Percentiles rank a stretch among this genome's conserved stretches.
These are phyloP conservation scores for Salix purpurea DNA, from an alignment of 345 rosid species.

Conservation along the genomic window DNA sequence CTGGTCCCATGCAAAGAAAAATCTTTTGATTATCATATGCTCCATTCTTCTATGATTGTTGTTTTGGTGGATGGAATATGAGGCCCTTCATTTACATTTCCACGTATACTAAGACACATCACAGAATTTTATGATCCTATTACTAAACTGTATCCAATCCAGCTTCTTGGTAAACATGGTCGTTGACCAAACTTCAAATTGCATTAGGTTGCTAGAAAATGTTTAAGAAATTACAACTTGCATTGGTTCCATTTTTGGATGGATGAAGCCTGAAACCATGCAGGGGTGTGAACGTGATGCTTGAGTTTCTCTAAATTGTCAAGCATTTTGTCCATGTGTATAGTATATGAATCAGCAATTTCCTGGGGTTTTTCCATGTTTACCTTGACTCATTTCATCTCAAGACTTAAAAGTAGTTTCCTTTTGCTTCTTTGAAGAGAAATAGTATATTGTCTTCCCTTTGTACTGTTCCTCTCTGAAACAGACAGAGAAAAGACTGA, in stretches of 20 bases:
- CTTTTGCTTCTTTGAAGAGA: background rate
- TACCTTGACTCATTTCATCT: background rate
- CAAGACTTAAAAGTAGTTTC: background rate
- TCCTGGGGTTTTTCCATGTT: background rate
- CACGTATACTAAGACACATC: background rate
- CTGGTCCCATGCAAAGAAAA: background rate
- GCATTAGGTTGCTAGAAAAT: background rate
- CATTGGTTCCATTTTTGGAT: background rate
- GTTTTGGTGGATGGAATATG: background rate
- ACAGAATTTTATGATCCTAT: too few relatives aligned
- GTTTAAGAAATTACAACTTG: background rate
- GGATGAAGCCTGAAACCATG: background rate
- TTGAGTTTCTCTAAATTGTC: background rate
- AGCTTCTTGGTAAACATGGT: too few relatives aligned
- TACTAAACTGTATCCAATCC: background rate
- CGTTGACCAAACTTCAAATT: background rate
- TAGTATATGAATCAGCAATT: background rate
- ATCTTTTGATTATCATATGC: background rate
- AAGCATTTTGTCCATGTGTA: background rate
- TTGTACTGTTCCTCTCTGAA: background rate
- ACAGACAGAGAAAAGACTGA: background rate
- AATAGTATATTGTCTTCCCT: background rate
- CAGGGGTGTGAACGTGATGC: background rate
- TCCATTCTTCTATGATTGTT: background rate
- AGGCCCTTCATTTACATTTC: background rate